phyloP scores from a whole-genome alignment of 371 early-diverging fungal genomes.

The Entomophthora muscae region DNA sequence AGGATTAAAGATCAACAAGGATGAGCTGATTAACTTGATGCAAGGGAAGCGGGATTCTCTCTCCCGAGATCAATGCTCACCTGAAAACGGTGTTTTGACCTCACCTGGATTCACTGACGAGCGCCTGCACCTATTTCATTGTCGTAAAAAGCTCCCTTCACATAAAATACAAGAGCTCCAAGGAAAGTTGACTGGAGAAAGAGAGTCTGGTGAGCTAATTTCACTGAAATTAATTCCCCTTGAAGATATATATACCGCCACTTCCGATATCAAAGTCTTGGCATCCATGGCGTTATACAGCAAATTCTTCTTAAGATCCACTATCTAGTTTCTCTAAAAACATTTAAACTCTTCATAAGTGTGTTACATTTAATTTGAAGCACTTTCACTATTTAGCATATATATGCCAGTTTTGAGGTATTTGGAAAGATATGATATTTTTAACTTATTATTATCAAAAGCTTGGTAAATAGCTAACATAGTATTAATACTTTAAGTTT shows the following conservation, averaged over 20 bases:
- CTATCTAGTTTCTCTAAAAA: no score
- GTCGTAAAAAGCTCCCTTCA: slow-evolving; percentile 32
- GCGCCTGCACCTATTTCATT: slow-evolving; percentile 44
- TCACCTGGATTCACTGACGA: slow-evolving; percentile 75
- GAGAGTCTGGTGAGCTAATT: slow-evolving; percentile 64
- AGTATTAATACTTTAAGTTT: no score
- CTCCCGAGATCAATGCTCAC: slow-evolving; percentile 11
- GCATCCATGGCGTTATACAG: neutral
- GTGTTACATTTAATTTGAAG: no score
- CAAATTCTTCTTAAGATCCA: no score
- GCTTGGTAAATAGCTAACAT: no score
- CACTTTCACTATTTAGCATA: no score
- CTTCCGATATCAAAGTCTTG: neutral
- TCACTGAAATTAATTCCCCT: slow-evolving; percentile 25
- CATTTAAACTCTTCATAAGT: no score
- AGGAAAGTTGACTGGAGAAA: slow-evolving; percentile 46
- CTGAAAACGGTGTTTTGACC: slow-evolving; percentile 40
- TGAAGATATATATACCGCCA: neutral
- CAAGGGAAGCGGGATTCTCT: slow-evolving; percentile 18
- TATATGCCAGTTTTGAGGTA: no score
- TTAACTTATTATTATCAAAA: no score
- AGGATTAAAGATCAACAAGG: slow-evolving; percentile 34
- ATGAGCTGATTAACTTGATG: slow-evolving; percentile 49
- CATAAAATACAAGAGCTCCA: slow-evolving; percentile 31
- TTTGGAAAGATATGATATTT: no score